These are phyloP conservation scores for Penicillium sp. DNA, from an alignment of 2,329 filamentous ascomycete species.

Conservation along the genomic window DNA sequence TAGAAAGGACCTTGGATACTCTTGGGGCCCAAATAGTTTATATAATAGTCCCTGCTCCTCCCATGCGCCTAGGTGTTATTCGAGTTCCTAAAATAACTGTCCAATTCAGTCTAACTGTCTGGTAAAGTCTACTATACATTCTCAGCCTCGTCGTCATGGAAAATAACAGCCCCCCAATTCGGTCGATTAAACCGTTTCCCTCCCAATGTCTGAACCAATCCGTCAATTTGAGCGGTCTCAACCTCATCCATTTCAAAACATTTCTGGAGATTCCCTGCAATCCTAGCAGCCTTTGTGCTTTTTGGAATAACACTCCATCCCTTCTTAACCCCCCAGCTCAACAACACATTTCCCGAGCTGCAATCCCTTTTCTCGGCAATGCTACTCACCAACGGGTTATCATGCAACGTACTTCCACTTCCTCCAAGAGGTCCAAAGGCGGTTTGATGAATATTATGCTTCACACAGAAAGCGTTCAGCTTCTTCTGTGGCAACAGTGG, in stretches of 20 bases:
- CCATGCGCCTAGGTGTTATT: no score
- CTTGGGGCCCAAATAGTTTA: no score
- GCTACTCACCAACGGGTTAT: constrained; percentile 5
- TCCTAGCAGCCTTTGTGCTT: constrained; percentile 12
- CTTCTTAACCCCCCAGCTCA: constrained; percentile 19
- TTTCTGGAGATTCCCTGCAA: constrained; percentile 9
- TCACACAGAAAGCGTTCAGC: constrained; percentile 34
- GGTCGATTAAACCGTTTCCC: constrained; percentile 25
- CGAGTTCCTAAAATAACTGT: accelerated
- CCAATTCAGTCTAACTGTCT: no score
- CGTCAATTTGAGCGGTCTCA: constrained; percentile 15
- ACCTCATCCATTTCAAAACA: constrained; percentile 14
- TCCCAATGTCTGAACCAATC: constrained; percentile 6
- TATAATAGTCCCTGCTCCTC: no score
- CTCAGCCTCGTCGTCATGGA: constrained; percentile 20
- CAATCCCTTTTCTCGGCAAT: constrained; percentile 13
- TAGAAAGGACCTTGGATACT: no score
- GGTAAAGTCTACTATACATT: constrained; percentile 2
- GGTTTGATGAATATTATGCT: constrained; percentile 36
- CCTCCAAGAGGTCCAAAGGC: constrained; percentile 32
- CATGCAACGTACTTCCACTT: constrained; percentile 18
- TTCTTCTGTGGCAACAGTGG: constrained; percentile 39
- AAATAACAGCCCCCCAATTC: constrained; percentile 23
- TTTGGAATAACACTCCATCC: constrained; percentile 20
- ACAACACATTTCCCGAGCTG: constrained; percentile 18